phyloP scores from a whole-genome alignment of 768 basidiomycete species.

The Rhizopogon salebrosus region DNA sequence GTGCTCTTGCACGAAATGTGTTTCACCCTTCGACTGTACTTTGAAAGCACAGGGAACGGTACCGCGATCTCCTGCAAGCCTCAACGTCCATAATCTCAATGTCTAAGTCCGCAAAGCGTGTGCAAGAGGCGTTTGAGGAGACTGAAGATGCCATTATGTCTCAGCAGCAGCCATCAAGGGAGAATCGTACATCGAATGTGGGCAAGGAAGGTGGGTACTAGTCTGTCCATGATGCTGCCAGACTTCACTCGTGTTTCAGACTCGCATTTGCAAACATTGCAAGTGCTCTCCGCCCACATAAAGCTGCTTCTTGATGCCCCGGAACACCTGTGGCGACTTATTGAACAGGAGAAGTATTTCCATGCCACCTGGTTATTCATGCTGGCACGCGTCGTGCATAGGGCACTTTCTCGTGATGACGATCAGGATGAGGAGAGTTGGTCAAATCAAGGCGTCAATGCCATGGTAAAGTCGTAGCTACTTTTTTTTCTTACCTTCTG shows the following conservation, averaged over 20 bases:
- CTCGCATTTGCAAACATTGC: slow-evolving; percentile 60
- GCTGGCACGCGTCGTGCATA: slow-evolving; percentile 79
- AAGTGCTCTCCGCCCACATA: slow-evolving; percentile 79
- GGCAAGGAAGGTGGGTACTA: slow-evolving; percentile 39
- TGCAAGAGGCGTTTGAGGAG: slow-evolving; percentile 59
- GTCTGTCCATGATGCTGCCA: slow-evolving; percentile 1
- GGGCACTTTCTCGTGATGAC: slow-evolving; percentile 59
- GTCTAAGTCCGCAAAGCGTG: slow-evolving; percentile 59
- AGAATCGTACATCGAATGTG: slow-evolving; percentile 32
- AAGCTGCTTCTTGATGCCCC: slow-evolving; percentile 91
- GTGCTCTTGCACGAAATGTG: slow-evolving; percentile 27
- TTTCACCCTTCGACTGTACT: slow-evolving; percentile 28
- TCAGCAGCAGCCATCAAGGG: slow-evolving; percentile 39
- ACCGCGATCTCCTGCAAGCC: slow-evolving; percentile 81
- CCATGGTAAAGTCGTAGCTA: slow-evolving; percentile 40
- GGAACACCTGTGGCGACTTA: slow-evolving; percentile 84
- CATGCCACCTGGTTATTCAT: slow-evolving; percentile 87
- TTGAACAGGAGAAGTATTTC: slow-evolving; percentile 75
- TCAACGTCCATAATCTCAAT: slow-evolving; percentile 82
- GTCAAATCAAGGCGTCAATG: slow-evolving; percentile 55
- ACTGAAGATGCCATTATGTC: slow-evolving; percentile 48
- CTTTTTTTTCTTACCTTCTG: background rate
- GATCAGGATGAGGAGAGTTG: slow-evolving; percentile 60
- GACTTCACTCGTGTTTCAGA: slow-evolving; percentile 35
- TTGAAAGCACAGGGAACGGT: slow-evolving; percentile 79